A percentile compares a stretch with the other conserved stretches of the same genome.
These are phyloP conservation scores for Boletus rubescentipes DNA, from an alignment of 768 basidiomycete species.

Conservation along the genomic window DNA sequence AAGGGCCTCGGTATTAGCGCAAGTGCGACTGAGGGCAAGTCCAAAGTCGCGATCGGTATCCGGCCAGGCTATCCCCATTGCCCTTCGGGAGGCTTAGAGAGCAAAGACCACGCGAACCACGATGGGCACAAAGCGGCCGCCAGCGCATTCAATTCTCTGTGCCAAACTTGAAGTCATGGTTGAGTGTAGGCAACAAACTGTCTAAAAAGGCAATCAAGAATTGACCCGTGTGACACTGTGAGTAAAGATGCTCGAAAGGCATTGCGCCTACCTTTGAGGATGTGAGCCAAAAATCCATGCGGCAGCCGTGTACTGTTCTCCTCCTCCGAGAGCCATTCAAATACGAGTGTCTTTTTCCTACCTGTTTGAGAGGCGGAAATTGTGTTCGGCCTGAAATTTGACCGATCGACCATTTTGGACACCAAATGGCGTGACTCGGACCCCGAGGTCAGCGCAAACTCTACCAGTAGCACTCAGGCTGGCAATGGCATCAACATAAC, in stretches of 20 bases:
- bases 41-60: background rate
- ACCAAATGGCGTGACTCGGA: background rate
- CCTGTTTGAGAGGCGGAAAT: background rate
- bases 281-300: background rate
- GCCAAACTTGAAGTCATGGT: too few species aligned
- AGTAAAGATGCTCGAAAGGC: background rate
- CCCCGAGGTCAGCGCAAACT: background rate
- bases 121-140: background rate
- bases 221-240: background rate
- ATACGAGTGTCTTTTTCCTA: background rate
- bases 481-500: background rate
- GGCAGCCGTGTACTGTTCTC: background rate
- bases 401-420: background rate
- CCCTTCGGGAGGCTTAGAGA: background rate
- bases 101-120: background rate
- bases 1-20: background rate
- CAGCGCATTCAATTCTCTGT: background rate
- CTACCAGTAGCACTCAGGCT: background rate
- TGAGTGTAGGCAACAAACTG: background rate
- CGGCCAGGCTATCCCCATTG: background rate
- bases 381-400: background rate
- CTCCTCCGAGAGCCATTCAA: background rate
- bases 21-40: background rate
- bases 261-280: background rate
- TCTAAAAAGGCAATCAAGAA: background rate